Conservation (phyloP, 805 yeast species). For the Jamesozyma spencerorum region DNA sequence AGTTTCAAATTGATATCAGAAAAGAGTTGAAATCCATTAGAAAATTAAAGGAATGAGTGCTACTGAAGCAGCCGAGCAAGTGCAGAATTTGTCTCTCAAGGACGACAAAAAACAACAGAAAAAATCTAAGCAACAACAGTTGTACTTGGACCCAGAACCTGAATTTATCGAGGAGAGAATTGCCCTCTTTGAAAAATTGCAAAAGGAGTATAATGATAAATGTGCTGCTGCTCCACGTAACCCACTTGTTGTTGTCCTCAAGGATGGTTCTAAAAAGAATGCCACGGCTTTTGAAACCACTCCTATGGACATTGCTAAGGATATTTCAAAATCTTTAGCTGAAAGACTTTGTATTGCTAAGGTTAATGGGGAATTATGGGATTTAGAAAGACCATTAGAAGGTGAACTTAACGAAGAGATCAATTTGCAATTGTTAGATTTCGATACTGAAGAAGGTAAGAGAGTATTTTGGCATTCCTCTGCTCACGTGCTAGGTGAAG, state of each 20-base stretch:
- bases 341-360: slow-evolving; percentile 88
- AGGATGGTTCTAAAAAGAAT: slow-evolving; percentile 72
- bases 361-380: slow-evolving; percentile 89
- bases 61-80: slow-evolving; percentile 31
- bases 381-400: slow-evolving; percentile 88
- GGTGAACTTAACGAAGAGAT: slow-evolving; percentile 34
- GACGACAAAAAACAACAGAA: slow-evolving; percentile 29
- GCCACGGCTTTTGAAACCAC: slow-evolving; percentile 85
- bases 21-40: too few relatives aligned
- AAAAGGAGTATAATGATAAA: slow-evolving; percentile 65
- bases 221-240: slow-evolving; percentile 52
- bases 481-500: slow-evolving; percentile 96
- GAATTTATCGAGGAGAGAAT: slow-evolving; percentile 72
- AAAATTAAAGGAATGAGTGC: slow-evolving; percentile 10
- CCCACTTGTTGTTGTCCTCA: slow-evolving; percentile 70
- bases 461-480: slow-evolving; percentile 98
- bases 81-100: slow-evolving; percentile 33
- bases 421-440: slow-evolving; percentile 73
- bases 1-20: too few relatives aligned
- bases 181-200: slow-evolving; percentile 68
- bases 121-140: slow-evolving; percentile 36
- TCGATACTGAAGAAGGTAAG: slow-evolving; percentile 89
- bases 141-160: slow-evolving; percentile 69
- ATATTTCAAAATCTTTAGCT: slow-evolving; percentile 75
- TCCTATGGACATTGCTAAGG: slow-evolving; percentile 77